Base-by-base conservation (phyloP, 371 early-diverging fungal genomes). In the Rhizomucor miehei region DNA sequence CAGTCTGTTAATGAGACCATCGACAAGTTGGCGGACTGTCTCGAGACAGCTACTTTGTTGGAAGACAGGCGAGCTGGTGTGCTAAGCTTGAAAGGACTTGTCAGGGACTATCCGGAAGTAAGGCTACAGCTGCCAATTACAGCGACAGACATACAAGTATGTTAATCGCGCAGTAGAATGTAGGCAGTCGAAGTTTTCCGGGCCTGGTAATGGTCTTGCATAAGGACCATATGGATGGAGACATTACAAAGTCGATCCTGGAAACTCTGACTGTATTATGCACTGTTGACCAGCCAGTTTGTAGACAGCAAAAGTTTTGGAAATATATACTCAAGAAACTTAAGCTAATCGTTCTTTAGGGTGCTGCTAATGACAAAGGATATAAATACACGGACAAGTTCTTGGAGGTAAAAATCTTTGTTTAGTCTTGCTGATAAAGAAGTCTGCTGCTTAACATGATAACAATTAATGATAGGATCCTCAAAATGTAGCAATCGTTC, bases 21-120 rank as follows among this genome's bases (percentile, higher is more conserved):
- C 63, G 89, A 88, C 58, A 87, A 84, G 56, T 77, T 97, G 44
- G 88, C 89, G 29, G 95, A 94, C 63, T 84, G 95, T 45, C 85
- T 92, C 23, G 81, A 79, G 52, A 85, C 91, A 41, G 85, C 92
- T 3, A 91, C 92, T 6, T 76, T 93, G 20, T 62, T 92, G 21
- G 95, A 97, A 63, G 97, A 98, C 72, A 71, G 92, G 49, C 73
- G 95, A 41, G 92, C 94, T 2, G 92, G 92, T 6, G 91, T 94
- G 4, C 78, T 89, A 25, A 88, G 89, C 6, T 71, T 98, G 44
- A 93, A 92, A 58, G 93, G 92, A 0, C 80, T 96, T 36, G 82
- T 91, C 8, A 69, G 90, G 43, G 93, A 97, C 50, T 70, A 71
- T 62, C 68, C 67, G 49, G 67, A 69, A 71, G 71, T 75, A 65